These are phyloP conservation scores for Leptographium flavum DNA, from an alignment of 2,329 filamentous ascomycete genomes.

Conservation along the genomic window DNA sequence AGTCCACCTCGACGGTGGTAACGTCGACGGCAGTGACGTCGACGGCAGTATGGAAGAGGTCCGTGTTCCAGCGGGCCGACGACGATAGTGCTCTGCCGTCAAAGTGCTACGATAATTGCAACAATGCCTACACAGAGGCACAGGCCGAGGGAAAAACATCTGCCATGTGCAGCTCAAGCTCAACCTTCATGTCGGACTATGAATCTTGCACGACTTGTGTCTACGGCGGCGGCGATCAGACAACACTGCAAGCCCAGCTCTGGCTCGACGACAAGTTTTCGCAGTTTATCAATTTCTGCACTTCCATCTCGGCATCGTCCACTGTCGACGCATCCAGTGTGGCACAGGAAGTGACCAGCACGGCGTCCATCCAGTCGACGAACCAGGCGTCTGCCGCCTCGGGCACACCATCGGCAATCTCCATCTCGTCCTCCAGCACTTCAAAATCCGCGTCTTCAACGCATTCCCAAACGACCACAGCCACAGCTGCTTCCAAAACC, in stretches of 20 bases:
- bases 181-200: conserved; percentile 25
- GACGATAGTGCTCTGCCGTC: conserved; percentile 22
- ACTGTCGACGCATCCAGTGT: neutral
- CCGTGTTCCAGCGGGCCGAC: conserved; percentile 24
- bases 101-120: conserved; percentile 38
- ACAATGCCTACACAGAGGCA: conserved; percentile 31
- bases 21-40: neutral
- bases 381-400: conserved; percentile 3
- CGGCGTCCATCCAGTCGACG: conserved; percentile 3
- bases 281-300: conserved; percentile 34
- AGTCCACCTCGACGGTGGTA: conserved; percentile 1
- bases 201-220: conserved; percentile 29
- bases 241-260: conserved; percentile 16
- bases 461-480: neutral
- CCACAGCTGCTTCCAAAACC: neutral
- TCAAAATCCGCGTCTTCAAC: neutral
- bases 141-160: conserved; percentile 30
- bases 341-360: conserved; percentile 1
- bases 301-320: neutral
- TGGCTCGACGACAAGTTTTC: conserved; percentile 24
- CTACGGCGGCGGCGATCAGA: conserved; percentile 10
- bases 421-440: neutral
- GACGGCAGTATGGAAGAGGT: neutral
- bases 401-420: neutral
- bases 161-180: conserved; percentile 27